phyloP scores from a whole-genome alignment of 345 rosid species.

The Rhodomyrtus tomentosa region DNA sequence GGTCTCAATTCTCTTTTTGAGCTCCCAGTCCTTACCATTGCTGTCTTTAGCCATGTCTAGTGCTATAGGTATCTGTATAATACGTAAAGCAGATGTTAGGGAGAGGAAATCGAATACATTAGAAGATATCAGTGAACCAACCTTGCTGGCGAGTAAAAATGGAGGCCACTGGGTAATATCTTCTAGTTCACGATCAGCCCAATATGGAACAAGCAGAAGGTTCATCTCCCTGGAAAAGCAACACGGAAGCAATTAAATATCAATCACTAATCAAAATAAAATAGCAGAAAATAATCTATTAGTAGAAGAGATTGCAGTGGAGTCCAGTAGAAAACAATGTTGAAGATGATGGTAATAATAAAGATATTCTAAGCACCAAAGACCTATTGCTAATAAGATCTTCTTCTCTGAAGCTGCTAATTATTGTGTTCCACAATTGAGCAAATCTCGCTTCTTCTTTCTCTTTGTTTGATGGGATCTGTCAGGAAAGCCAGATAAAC shows the following conservation, averaged over 20 bases:
- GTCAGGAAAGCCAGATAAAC: constrained; percentile 5
- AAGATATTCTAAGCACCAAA: background rate
- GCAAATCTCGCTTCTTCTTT: constrained; percentile 92
- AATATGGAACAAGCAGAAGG: constrained; percentile 96
- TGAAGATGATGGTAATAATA: background rate
- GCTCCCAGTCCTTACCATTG: constrained; percentile 83
- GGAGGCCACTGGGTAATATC: constrained; percentile 93
- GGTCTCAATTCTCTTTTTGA: constrained; percentile 63
- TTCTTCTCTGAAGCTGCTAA: constrained; percentile 91
- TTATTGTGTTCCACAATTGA: constrained; percentile 95
- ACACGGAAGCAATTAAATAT: background rate
- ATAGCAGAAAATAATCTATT: background rate
- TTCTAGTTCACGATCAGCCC: constrained; percentile 90
- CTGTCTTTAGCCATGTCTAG: constrained; percentile 99
- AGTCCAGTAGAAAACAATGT: background rate
- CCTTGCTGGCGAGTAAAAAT: constrained; percentile 97
- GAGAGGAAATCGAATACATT: background rate
- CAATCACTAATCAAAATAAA: background rate
- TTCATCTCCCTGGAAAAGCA: constrained; percentile 75
- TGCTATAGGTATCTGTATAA: constrained; percentile 82
- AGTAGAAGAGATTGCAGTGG: background rate
- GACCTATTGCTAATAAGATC: constrained; percentile 86
- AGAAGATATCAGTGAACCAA: constrained; percentile 11
- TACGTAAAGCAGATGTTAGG: background rate
- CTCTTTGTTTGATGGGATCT: constrained; percentile 57